Evolutionary conservation across 2,329 filamentous ascomycete species (phyloP), one percentile per base, ranked within the genome.

Genomic region (Colletotrichum musae): DNA sequence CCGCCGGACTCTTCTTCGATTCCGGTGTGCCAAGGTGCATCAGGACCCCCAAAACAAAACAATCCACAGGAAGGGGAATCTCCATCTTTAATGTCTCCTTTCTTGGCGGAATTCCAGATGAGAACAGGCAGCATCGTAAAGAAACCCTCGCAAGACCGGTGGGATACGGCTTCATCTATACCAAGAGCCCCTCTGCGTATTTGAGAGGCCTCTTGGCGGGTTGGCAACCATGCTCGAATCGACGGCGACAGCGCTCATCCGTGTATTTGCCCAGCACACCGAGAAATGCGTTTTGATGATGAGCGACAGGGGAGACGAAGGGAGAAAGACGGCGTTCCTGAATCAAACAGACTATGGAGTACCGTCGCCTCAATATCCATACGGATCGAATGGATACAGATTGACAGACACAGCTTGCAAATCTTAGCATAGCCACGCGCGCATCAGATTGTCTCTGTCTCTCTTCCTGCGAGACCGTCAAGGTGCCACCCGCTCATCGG

Each of bases 401-500:
- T 24, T 24, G 21, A 24, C 21, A 2, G 21, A 4, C 21, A 24
- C 21, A 24, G 21, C 21, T 24, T 24, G 32, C 6, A 10, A 36
- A 36, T 36, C 12, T 36, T 36, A 36, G 47, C 47, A 50, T 24
- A 50, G 47, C 53, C 50, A 52, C 50, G 16, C 54, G 56, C 54
- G 56, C 32, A 21, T 57, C 62, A 66, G 26, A 51, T 45, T 69
- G 50, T 69, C 50, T 66, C 43, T 51, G 28, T 26, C 28, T 47
- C 16, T 47, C n/a, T 48, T 52, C 21, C 7, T 21, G 50, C 21
- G 21, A 24, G 21, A 24, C 32, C 48, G 18, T 53, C 53, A 28
- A 26, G 47, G 28, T 41, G 53, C 41, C 24, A 9, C 21, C 52
- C 32, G 45, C 32, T 18, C n/a, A 16, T 48, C 4, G 45, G 18